Evolutionary conservation across 192 early-diverging fungal species (phyloP), one percentile per base, ranked within the genome.

Genomic region (Entomortierella chlamydospora): DNA sequence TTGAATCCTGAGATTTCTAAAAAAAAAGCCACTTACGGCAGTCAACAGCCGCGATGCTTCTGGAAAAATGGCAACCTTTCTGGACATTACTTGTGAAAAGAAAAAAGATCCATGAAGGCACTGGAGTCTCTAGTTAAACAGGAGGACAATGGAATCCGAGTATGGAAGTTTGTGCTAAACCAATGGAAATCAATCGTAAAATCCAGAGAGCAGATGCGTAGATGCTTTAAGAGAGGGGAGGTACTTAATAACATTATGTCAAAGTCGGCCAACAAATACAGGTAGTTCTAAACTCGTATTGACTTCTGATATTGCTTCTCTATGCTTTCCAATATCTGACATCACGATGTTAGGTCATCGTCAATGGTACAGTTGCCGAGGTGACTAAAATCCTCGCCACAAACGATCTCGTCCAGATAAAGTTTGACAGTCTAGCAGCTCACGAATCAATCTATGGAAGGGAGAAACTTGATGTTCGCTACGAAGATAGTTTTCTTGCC

Each of bases 401-500:
- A 8, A 81, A 79, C 20, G 90, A 92, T 58, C 10, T 80, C 29
- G 83, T 92, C 1, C 80, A 67, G 28, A 72, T 92, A 0, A 61
- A 81, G 39, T 82, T 85, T n/a, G 81, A 88, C 22, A 57, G 62
- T 13, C 25, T 64, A 1, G 73, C 83, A 23, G 84, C 83, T 39
- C 82, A 89, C 29, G 54, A 70, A 26, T 64, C 83, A 5, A 64
- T 83, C 0, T 71, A 89, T 49, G 83, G 81, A 12, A 74, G 57
- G 8, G 61, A 90, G 17, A 83, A 84, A 20, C 63, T 90, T 2
- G 70, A 81, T 31, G 55, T 92, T 25, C 68, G 61, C 0, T 86
- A 90, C 57, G 64, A 85, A 39, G 91, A 92, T 47, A 63, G 83
- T 0, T 81, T 88, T 18, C 51, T 92, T 10, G 85, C 77, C 8